phyloP scores from a whole-genome alignment of 73 alveolate species.

The Uronychia setigera region DNA sequence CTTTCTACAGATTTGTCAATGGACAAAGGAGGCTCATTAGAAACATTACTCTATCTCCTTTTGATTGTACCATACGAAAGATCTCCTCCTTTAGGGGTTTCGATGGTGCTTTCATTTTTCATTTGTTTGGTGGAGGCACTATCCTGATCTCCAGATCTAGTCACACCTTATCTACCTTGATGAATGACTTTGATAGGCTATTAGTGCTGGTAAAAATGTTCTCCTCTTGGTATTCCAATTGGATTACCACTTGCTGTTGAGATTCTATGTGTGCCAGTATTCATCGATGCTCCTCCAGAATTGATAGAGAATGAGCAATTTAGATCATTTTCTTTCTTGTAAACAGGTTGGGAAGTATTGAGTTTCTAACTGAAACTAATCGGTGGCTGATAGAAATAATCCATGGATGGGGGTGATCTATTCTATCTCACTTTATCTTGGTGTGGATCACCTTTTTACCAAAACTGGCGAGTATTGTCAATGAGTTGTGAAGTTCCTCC shows the following conservation, averaged over 20 bases:
- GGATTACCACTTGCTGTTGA: not conserved
- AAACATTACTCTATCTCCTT: not conserved
- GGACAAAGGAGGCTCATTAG: not conserved
- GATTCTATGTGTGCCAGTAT: too few relatives aligned
- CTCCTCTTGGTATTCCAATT: not conserved
- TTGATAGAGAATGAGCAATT: not conserved
- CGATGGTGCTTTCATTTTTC: too few relatives aligned
- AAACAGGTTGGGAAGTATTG: not conserved
- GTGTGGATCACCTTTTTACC: too few relatives aligned
- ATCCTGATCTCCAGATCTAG: too few relatives aligned
- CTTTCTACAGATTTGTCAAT: not conserved
- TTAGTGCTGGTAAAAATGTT: not conserved
- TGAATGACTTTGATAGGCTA: not conserved
- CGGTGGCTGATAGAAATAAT: not conserved
- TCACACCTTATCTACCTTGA: too few relatives aligned
- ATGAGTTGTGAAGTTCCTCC: too few relatives aligned
- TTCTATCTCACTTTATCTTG: not conserved
- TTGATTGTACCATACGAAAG: not conserved
- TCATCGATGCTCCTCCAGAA: not conserved
- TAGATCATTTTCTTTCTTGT: not conserved
- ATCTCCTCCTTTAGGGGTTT: too few relatives aligned
- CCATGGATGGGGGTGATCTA: not conserved
- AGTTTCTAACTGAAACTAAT: not conserved
- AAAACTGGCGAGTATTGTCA: too few relatives aligned
- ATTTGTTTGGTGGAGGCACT: too few relatives aligned